phyloP scores from a whole-genome alignment of 2,329 filamentous ascomycete species.

The Paraphoma sp. region DNA sequence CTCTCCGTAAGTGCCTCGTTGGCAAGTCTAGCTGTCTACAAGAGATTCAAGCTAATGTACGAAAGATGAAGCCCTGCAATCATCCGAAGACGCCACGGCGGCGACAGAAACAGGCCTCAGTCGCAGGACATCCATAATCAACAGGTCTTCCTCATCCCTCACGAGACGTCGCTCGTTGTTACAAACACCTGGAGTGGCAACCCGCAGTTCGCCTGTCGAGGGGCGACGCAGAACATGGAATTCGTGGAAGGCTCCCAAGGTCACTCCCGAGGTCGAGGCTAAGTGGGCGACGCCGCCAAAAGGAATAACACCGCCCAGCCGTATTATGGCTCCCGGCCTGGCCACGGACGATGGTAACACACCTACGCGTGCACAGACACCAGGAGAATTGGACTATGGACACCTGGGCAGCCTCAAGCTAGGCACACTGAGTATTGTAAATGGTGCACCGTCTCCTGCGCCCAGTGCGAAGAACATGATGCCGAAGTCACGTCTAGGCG shows the following conservation, averaged over 20 bases:
- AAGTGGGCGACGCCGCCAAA: constrained; percentile 36
- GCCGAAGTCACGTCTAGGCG: constrained; percentile 8
- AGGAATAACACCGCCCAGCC: constrained; percentile 27
- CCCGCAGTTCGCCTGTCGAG: constrained; percentile 40
- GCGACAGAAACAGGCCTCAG: constrained; percentile 23
- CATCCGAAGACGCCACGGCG: constrained; percentile 14
- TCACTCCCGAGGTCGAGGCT: constrained; percentile 31
- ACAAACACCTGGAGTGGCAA: constrained; percentile 50
- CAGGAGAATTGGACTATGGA: constrained; percentile 51
- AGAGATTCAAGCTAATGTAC: constrained; percentile 11
- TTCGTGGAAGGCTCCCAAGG: constrained; percentile 36
- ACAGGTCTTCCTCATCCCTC: constrained; percentile 35
- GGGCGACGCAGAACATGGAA: constrained; percentile 43
- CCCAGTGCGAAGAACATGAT: constrained; percentile 38
- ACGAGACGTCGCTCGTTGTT: constrained; percentile 49
- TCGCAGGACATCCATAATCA: constrained; percentile 26
- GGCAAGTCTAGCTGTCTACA: not conserved
- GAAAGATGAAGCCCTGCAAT: constrained; percentile 39
- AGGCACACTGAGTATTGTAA: constrained; percentile 56
- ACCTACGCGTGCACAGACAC: constrained; percentile 44
- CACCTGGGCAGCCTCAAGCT: constrained; percentile 51
- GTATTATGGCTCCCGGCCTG: constrained; percentile 26
- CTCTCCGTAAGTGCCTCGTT: constrained; percentile 41
- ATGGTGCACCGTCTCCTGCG: constrained; percentile 55
- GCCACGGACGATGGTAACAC: constrained; percentile 30